Conservation (phyloP, 2,329 filamentous ascomycete genomes). For the Gaeumannomyces tritici region DNA sequence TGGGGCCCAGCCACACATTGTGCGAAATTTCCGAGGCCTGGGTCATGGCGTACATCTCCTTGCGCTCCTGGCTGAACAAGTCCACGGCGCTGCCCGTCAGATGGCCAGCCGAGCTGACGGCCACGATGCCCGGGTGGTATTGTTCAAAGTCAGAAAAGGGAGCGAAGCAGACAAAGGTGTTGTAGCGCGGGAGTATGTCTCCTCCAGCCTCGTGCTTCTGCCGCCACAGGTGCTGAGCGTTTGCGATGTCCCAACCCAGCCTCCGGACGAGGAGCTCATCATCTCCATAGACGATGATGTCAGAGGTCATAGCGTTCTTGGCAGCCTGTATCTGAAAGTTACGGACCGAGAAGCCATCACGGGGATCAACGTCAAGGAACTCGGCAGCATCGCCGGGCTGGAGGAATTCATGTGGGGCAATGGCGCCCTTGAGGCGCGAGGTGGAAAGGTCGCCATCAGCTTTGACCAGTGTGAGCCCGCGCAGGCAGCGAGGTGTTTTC, state of each 20-base stretch:
- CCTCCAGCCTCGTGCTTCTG: constrained; percentile 49
- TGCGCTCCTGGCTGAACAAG: constrained; percentile 79
- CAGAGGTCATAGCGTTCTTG: constrained; percentile 79
- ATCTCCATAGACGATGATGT: constrained; percentile 87
- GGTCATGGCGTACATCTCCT: constrained; percentile 93
- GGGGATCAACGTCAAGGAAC: constrained; percentile 78
- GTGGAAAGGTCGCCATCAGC: constrained; percentile 68
- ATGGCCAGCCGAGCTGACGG: constrained; percentile 61
- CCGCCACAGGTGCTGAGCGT: constrained; percentile 69
- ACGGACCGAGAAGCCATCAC: constrained; percentile 84
- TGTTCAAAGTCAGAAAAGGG: constrained; percentile 65
- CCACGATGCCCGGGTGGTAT: constrained; percentile 59
- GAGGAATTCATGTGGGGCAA: constrained; percentile 73
- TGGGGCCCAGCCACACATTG: constrained; percentile 87
- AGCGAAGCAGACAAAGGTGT: constrained; percentile 68
- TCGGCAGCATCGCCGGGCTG: constrained; percentile 37
- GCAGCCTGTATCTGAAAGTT: constrained; percentile 96
- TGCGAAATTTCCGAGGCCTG: constrained; percentile 76
- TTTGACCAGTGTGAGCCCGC: constrained; percentile 80
- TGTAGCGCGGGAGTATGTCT: constrained; percentile 55
- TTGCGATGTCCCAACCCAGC: constrained; percentile 58
- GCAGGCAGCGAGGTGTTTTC: constrained; percentile 64
- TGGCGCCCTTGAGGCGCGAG: constrained; percentile 76
- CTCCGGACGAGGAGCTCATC: constrained; percentile 51
- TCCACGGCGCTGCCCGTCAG: constrained; percentile 74